These are phyloP conservation scores for Penicillium crystallinum DNA, from an alignment of 495 filamentous ascomycete species.

Conservation along the genomic window DNA sequence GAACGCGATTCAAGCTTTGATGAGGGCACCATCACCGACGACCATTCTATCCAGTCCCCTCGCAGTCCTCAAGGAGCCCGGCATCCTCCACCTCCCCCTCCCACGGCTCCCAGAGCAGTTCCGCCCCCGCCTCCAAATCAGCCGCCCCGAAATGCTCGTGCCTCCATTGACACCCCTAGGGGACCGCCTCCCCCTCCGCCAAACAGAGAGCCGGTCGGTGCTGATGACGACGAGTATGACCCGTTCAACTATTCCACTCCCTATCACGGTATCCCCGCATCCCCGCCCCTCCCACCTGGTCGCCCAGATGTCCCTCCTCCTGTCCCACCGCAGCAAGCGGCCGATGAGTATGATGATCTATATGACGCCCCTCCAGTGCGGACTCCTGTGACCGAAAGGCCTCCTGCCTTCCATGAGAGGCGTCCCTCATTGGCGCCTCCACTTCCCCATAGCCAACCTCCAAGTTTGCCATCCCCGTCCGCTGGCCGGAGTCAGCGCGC, in stretches of 20 bases:
- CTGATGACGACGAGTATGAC: constrained; percentile 64
- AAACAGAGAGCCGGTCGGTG: constrained; percentile 35
- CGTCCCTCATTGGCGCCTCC: constrained; percentile 26
- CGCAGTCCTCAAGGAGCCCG: constrained; percentile 43
- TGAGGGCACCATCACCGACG: constrained; percentile 50
- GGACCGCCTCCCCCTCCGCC: constrained; percentile 56
- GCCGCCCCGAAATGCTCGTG: constrained; percentile 41
- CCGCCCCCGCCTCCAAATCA: constrained; percentile 52
- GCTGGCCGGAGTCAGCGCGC: constrained; percentile 48
- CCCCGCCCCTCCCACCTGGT: constrained; percentile 13
- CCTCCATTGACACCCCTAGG: constrained; percentile 66
- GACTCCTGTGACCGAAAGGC: constrained; percentile 33
- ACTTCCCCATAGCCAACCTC: constrained; percentile 28
- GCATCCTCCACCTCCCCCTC: constrained; percentile 56
- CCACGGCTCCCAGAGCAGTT: constrained; percentile 46
- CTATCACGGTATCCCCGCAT: constrained; percentile 31
- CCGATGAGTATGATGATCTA: constrained; percentile 43
- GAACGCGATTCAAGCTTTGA: constrained; percentile 69
- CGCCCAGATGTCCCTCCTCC: constrained; percentile 29
- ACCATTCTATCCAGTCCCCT: constrained; percentile 45
- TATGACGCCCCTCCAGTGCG: constrained; percentile 53
- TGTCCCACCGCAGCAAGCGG: constrained; percentile 25
- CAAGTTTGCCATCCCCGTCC: constrained; percentile 42
- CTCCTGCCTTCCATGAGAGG: constrained; percentile 37
- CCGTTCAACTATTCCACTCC: constrained; percentile 62